These are phyloP conservation scores for Fusarium tricinctum DNA, from an alignment of 2,329 filamentous ascomycete species.

Conservation along the genomic window DNA sequence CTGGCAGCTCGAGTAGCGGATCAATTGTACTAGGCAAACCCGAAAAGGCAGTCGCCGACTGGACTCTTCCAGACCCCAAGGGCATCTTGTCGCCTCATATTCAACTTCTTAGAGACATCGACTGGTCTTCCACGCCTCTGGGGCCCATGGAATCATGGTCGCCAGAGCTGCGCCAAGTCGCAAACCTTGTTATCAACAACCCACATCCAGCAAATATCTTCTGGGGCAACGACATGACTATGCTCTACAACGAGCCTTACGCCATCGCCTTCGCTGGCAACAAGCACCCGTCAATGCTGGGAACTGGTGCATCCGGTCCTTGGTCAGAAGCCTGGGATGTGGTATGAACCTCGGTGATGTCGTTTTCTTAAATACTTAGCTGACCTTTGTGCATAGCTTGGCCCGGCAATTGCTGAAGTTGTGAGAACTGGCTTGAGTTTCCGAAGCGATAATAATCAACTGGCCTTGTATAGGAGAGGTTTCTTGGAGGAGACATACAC, in stretches of 20 bases:
- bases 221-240: constrained; percentile 72
- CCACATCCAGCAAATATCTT: constrained; percentile 67
- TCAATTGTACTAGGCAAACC: constrained; percentile 51
- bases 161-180: constrained; percentile 59
- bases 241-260: constrained; percentile 74
- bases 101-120: constrained; percentile 51
- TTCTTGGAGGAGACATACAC: constrained; percentile 58
- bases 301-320: constrained; percentile 67
- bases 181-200: constrained; percentile 56
- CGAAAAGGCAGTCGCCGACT: constrained; percentile 55
- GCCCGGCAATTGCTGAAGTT: constrained; percentile 54
- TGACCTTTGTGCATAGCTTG: constrained; percentile 21
- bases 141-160: constrained; percentile 62
- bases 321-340: constrained; percentile 65
- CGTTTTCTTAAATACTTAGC: accelerated
- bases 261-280: constrained; percentile 70
- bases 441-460: constrained; percentile 53
- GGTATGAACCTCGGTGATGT: not conserved
- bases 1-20: constrained; percentile 47
- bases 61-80: constrained; percentile 51
- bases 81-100: constrained; percentile 52
- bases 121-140: constrained; percentile 61
- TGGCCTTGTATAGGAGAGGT: constrained; percentile 53
- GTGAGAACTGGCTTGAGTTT: constrained; percentile 54
- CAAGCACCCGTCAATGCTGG: constrained; percentile 73